Conservation (phyloP, 768 basidiomycete species). For the Sarcodon aspratus region DNA sequence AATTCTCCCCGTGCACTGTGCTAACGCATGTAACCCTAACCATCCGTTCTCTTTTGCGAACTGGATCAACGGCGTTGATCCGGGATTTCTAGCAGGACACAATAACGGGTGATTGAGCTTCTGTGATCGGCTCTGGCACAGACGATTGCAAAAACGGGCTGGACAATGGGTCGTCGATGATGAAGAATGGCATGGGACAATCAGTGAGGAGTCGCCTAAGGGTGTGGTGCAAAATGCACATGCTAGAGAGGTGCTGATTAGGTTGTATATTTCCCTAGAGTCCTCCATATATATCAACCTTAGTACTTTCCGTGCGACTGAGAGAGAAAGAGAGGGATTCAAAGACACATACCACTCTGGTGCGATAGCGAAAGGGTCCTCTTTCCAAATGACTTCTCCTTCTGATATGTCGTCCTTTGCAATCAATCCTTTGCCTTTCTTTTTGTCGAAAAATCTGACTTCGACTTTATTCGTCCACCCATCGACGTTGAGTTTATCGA, state of each 20-base stretch:
- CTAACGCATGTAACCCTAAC: constrained; percentile 68
- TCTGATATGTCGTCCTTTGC: constrained; percentile 54
- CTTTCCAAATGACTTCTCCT: constrained; percentile 76
- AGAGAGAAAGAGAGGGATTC: too few species aligned
- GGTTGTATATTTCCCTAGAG: constrained; percentile 65
- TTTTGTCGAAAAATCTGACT: constrained; percentile 54
- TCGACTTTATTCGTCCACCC: constrained; percentile 55
- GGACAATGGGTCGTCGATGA: constrained; percentile 34
- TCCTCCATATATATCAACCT: neutral
- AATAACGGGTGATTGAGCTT: constrained; percentile 52
- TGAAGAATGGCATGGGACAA: constrained; percentile 42
- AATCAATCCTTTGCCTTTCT: constrained; percentile 78
- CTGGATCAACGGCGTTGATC: constrained; percentile 43
- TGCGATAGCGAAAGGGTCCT: constrained; percentile 73
- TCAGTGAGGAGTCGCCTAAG: constrained; percentile 30
- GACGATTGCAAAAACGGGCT: constrained; percentile 68
- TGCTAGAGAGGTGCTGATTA: constrained; percentile 45
- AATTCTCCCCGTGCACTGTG: constrained; percentile 53
- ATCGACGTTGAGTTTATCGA: constrained; percentile 47
- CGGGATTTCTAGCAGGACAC: constrained; percentile 68
- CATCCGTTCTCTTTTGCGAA: constrained; percentile 52
- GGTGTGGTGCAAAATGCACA: constrained; percentile 71
- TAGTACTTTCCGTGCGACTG: neutral
- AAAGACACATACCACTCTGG: constrained; percentile 56
- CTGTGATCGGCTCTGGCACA: constrained; percentile 58